These are phyloP conservation scores for Ensete glaucum DNA, from an alignment of 176 grass and related monocot species.

Conservation along the genomic window DNA sequence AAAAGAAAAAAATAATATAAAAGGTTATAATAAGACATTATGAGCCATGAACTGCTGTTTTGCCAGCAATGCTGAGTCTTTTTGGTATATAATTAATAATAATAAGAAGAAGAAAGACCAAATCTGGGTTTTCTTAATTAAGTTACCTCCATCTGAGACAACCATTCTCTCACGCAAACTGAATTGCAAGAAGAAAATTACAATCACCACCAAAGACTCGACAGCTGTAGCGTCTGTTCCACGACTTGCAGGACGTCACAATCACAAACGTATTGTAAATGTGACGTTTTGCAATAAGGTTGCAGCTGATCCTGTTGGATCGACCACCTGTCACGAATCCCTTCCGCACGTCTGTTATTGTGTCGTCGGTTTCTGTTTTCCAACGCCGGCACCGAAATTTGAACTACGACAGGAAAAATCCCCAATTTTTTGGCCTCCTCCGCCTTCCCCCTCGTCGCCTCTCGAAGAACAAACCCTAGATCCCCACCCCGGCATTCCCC, in stretches of 20 bases:
- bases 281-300: neutral
- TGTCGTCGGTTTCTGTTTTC: neutral
- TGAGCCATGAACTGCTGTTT: too few species aligned
- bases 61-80: too few species aligned
- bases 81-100: too few species aligned
- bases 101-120: neutral
- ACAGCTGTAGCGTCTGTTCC: neutral
- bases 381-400: constrained; percentile 1
- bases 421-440: neutral
- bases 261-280: neutral
- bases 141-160: neutral
- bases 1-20: too few species aligned
- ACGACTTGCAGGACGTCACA: too few species aligned
- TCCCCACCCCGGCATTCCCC: neutral
- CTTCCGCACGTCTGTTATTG: neutral
- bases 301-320: neutral
- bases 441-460: neutral
- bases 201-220: neutral
- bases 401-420: neutral
- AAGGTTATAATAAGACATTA: too few species aligned
- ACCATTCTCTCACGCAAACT: neutral
- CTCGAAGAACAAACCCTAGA: neutral
- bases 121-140: neutral
- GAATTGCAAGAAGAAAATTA: neutral
- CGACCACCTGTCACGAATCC: neutral